Base-by-base conservation (phyloP, 306 rosid species). In the Quercus gilva region DNA sequence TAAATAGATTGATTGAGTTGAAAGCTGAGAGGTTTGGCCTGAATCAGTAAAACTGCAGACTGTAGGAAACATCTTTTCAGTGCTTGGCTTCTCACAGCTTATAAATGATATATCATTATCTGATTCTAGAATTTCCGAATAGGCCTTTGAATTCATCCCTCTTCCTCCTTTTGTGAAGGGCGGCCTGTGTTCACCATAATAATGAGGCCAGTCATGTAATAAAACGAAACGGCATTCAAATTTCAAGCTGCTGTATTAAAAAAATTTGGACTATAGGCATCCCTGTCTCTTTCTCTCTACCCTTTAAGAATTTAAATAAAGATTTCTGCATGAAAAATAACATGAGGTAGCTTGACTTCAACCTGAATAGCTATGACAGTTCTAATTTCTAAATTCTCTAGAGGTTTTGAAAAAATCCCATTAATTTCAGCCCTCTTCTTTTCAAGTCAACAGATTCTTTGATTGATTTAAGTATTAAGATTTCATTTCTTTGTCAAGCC, bases 41-140 rank as follows among this genome's bases (percentile, higher is more conserved):
- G 85, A 75, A 53, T 91, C 97, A 29, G 81, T 49, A 63, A 69
- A 86, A 17, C 90, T 94, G 23, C 78, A 78, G 61, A 70, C 76
- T 52, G 84, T 63, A 65, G 96, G 86, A 69, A 97, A 87, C 28
- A 87, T 37, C 25, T 88, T 86, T 1, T 83, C 97, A 61, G 92
- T 86, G 81, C 96, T 91, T 45, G 94, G 84, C 85, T 97, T 91
- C 26, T 68, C 97, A 0, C 98, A 90, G 90, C 94, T 91, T 21
- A 91, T 76, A 76, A 93, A 96, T 76, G 98, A 91, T 84, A 91
- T 91, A 77, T 93, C 97, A 15, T 93, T 78, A 19, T 93, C 96
- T 6, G 91, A 77, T 33, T 89, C 98, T 15, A 41, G 45, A 41
- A 37, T 31, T 2, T 84, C 97, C 35, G 82, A 69, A 67, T 81